A percentile compares a stretch with the other conserved stretches of the same genome.
Conservation (phyloP, 768 basidiomycete species). For the Phylloporus sp. region DNA sequence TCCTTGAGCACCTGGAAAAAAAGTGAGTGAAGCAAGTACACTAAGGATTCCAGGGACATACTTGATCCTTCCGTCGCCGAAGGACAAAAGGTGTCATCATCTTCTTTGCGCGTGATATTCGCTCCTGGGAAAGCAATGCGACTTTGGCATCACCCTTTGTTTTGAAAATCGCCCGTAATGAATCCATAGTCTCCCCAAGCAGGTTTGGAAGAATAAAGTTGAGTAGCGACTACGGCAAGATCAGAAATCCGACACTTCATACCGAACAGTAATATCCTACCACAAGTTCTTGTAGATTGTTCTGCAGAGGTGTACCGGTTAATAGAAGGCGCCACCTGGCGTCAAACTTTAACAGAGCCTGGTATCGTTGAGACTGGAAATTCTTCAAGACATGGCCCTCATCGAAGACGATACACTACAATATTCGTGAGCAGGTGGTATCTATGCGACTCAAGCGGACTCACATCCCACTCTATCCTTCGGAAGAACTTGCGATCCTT, state of each 20-base stretch:
- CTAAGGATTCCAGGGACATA: constrained; percentile 24
- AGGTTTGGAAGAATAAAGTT: constrained; percentile 96
- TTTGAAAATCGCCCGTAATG: constrained; percentile 93
- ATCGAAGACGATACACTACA: constrained; percentile 88
- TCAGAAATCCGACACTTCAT: constrained; percentile 10
- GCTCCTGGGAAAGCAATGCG: constrained; percentile 84
- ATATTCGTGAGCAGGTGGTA: not conserved
- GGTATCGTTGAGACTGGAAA: constrained; percentile 95
- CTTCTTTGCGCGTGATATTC: constrained; percentile 92
- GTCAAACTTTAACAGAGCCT: constrained; percentile 77
- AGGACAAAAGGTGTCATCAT: constrained; percentile 99
- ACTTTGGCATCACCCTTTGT: constrained; percentile 90
- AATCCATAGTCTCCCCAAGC: constrained; percentile 72
- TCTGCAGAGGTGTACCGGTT: constrained; percentile 94
- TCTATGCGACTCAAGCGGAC: constrained; percentile 25
- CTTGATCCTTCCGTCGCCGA: constrained; percentile 94
- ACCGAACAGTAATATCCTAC: constrained; percentile 41
- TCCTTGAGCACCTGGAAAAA: constrained; percentile 78
- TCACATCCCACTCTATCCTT: constrained; percentile 86
- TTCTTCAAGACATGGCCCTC: constrained; percentile 98
- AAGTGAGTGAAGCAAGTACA: constrained; percentile 1
- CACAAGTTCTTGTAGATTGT: constrained; percentile 86
- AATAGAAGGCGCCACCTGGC: constrained; percentile 89
- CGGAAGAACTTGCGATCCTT: constrained; percentile 93
- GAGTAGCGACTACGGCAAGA: constrained; percentile 71